Evolutionary conservation across 2,329 filamentous ascomycete species (phyloP).

Genomic region (Microdochium paspali): DNA sequence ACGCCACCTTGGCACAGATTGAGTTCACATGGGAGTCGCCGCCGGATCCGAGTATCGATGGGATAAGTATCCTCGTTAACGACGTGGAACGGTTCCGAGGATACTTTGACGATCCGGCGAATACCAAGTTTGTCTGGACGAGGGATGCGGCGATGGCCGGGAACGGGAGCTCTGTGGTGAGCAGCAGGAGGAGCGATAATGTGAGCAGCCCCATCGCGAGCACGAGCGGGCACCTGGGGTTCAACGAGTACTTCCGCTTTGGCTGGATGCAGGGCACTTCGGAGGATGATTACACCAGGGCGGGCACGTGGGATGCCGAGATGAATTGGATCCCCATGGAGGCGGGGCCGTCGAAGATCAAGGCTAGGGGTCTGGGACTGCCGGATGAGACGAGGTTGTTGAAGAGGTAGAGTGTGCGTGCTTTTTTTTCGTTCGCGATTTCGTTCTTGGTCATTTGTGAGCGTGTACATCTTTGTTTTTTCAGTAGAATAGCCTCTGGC

Average conservation of each 20-base stretch:
- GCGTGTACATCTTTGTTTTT: too few relatives aligned
- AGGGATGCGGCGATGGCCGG: conserved; percentile 25
- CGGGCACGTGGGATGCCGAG: conserved; percentile 57
- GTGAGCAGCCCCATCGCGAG: not conserved
- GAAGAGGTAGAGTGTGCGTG: not conserved
- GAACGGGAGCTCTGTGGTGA: conserved; percentile 18
- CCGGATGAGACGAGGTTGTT: not conserved
- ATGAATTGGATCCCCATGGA: conserved; percentile 59
- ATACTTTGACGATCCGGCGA: conserved; percentile 52
- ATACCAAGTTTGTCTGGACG: conserved; percentile 48
- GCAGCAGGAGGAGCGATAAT: not conserved
- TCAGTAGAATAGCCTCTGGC: too few relatives aligned
- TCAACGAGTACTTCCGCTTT: conserved; percentile 69
- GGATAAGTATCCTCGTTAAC: conserved; percentile 73
- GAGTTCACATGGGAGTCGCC: conserved; percentile 45
- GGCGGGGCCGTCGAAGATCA: conserved; percentile 45
- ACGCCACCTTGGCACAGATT: conserved; percentile 50
- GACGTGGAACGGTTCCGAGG: conserved; percentile 74
- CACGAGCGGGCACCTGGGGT: not conserved
- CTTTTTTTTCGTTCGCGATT: too few relatives aligned
- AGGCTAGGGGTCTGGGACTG: conserved; percentile 5
- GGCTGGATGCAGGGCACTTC: conserved; percentile 58
- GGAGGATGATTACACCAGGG: conserved; percentile 65
- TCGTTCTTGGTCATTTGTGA: too few relatives aligned
- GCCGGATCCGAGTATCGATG: conserved; percentile 51